Evolutionary conservation across 805 yeast species (phyloP).

Genomic region (Yarrowia osloensis): DNA sequence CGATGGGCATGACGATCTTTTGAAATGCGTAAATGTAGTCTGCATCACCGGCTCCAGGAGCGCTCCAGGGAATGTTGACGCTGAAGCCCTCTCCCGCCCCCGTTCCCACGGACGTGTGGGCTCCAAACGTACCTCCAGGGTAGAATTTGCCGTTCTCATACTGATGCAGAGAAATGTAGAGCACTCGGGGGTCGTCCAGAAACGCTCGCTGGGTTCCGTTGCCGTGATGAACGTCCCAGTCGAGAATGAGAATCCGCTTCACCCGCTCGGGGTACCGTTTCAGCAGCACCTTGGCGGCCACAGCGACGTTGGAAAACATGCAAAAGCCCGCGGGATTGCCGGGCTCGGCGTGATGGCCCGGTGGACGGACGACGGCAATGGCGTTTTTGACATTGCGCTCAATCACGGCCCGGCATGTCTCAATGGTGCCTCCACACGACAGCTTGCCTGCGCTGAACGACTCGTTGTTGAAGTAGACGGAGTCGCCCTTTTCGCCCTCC

Average conservation of each 20-base stretch:
- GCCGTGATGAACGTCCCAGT: conserved; percentile 99
- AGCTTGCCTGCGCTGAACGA: conserved; percentile 82
- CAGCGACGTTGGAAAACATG: conserved; percentile 93
- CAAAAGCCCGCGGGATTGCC: conserved; percentile 97
- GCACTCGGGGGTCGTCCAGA: conserved; percentile 81
- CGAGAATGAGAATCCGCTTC: conserved; percentile 76
- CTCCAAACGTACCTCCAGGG: conserved; percentile 90
- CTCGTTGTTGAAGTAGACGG: conserved; percentile 92
- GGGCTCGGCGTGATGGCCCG: conserved; percentile 99
- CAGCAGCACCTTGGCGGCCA: conserved; percentile 85
- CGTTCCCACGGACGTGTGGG: conserved; percentile 76
- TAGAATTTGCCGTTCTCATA: conserved; percentile 90
- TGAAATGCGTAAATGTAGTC: conserved; percentile 92
- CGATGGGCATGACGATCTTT: conserved; percentile 82
- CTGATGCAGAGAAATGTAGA: conserved; percentile 89
- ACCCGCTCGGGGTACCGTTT: conserved; percentile 86
- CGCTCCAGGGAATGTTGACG: conserved; percentile 92
- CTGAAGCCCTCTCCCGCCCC: conserved; percentile 85
- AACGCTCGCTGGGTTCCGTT: conserved; percentile 97
- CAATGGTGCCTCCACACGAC: conserved; percentile 96
- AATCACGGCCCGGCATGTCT: conserved; percentile 92
- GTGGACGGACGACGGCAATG: conserved; percentile 94
- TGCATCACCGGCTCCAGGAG: conserved; percentile 89
- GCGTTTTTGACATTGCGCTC: conserved; percentile 91
- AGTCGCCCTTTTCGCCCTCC: conserved; percentile 89